phyloP scores from a whole-genome alignment of 441 rosid genomes.

The Adansonia gregorii region DNA sequence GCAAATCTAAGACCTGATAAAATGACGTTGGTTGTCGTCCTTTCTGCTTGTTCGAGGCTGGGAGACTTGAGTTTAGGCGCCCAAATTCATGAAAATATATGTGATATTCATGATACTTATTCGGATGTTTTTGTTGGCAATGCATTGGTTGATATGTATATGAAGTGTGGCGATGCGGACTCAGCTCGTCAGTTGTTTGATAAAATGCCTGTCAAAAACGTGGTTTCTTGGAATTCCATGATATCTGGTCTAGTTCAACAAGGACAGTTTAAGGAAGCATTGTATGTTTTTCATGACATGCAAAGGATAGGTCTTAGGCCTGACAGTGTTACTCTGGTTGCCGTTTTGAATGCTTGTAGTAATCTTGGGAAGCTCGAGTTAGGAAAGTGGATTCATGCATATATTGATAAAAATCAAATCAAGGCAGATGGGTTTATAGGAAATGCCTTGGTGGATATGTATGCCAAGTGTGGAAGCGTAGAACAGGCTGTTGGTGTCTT shows the following conservation, averaged over 20 bases:
- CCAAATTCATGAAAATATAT: conserved; percentile 27
- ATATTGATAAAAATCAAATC: conserved; percentile 36
- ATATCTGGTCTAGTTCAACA: conserved; percentile 37
- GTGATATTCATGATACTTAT: background rate
- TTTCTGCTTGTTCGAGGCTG: conserved; percentile 35
- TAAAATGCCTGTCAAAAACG: conserved; percentile 34
- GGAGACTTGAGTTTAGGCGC: conserved; percentile 33
- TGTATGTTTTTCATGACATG: conserved; percentile 33
- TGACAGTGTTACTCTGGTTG: conserved; percentile 36
- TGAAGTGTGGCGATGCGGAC: conserved; percentile 23
- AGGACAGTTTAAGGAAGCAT: conserved; percentile 34
- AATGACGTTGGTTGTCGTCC: conserved; percentile 29
- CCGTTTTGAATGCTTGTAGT: conserved; percentile 39
- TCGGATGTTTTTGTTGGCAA: conserved; percentile 31
- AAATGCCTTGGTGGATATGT: conserved; percentile 40
- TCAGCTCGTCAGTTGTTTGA: conserved; percentile 33
- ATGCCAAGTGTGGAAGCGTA: conserved; percentile 43
- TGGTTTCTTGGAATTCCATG: conserved; percentile 45
- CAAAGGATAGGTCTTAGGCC: conserved; percentile 30
- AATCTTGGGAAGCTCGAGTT: conserved; percentile 37
- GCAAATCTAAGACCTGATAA: conserved; percentile 27
- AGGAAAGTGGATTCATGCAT: conserved; percentile 43
- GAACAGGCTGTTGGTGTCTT: conserved; percentile 35
- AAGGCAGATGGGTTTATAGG: conserved; percentile 39
- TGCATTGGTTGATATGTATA: conserved; percentile 31